Conservation (phyloP, 2,329 filamentous ascomycete species). For the Tolypocladium sp. region DNA sequence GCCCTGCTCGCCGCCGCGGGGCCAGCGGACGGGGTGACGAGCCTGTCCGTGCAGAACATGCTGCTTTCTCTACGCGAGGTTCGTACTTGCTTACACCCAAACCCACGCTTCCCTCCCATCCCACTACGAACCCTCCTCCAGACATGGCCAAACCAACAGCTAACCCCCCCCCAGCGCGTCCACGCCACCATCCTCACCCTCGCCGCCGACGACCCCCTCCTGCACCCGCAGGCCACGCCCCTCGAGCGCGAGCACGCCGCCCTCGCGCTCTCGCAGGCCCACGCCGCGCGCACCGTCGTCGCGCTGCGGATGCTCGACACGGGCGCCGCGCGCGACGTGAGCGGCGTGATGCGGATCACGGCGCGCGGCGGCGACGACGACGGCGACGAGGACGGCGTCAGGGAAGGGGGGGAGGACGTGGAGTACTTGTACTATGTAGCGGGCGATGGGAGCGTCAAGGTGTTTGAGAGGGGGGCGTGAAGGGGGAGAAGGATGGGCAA, state of each 20-base stretch:
- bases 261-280: slow-evolving; percentile 64
- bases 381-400: slow-evolving; percentile 3
- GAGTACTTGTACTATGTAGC: slow-evolving; percentile 78
- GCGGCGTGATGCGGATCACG: slow-evolving; percentile 74
- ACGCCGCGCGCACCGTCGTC: slow-evolving; percentile 63
- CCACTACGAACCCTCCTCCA: neutral
- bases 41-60: slow-evolving; percentile 42
- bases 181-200: slow-evolving; percentile 59
- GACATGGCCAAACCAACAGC: neutral
- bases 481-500: neutral
- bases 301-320: slow-evolving; percentile 72
- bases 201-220: slow-evolving; percentile 65
- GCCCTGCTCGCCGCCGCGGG: slow-evolving; percentile 51
- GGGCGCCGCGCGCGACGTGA: slow-evolving; percentile 82
- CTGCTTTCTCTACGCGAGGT: slow-evolving; percentile 56
- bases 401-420: slow-evolving; percentile 29
- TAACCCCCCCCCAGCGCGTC: slow-evolving; percentile 34
- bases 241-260: slow-evolving; percentile 63
- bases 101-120: neutral
- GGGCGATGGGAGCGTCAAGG: slow-evolving; percentile 67
- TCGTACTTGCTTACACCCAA: slow-evolving; percentile 16
- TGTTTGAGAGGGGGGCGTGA: slow-evolving; percentile 67
- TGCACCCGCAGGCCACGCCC: slow-evolving; percentile 50
- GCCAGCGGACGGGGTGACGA: slow-evolving; percentile 24
- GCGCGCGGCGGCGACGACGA: slow-evolving; percentile 32